Evolutionary conservation across 1,284 basidiomycete species (phyloP).

Genomic region (Mycena sp.): DNA sequence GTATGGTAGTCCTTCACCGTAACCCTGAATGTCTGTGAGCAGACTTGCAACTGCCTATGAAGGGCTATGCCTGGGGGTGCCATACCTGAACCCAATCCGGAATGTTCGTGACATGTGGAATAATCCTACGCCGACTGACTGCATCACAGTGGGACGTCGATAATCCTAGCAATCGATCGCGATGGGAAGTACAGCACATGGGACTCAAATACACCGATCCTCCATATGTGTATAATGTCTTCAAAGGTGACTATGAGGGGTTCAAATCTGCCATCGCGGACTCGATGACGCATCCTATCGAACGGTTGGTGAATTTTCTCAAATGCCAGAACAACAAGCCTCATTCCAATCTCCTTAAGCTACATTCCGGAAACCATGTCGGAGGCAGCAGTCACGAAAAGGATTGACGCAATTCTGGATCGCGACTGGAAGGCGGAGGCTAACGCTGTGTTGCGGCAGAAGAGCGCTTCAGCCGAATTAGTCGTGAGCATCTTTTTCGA

Average conservation of each 20-base stretch:
- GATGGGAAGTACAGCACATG: conserved; percentile 46
- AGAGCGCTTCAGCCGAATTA: too few species aligned
- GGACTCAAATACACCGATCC: conserved; percentile 37
- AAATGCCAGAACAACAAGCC: too few species aligned
- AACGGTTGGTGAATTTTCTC: not conserved
- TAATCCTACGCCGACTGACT: not conserved
- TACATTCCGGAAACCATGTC: not conserved
- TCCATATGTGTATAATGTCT: conserved; percentile 50
- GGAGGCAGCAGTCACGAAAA: not conserved
- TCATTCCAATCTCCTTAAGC: not conserved
- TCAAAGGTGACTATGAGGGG: conserved; percentile 15
- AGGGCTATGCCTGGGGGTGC: conserved; percentile 49
- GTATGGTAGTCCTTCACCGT: too few species aligned
- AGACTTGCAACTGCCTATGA: conserved; percentile 36
- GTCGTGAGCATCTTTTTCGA: too few species aligned
- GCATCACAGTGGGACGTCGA: conserved; percentile 35
- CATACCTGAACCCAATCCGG: conserved; percentile 48
- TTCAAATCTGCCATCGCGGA: not conserved
- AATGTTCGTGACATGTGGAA: not conserved
- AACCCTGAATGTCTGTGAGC: too few species aligned
- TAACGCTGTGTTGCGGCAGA: not conserved
- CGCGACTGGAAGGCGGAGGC: not conserved
- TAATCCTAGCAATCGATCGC: conserved; percentile 39
- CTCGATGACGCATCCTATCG: not conserved
- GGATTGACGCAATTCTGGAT: not conserved